A percentile compares a stretch with the other conserved stretches of the same genome.
phyloP scores from a whole-genome alignment of 495 filamentous ascomycete genomes.

The Penicillium alfredii region DNA sequence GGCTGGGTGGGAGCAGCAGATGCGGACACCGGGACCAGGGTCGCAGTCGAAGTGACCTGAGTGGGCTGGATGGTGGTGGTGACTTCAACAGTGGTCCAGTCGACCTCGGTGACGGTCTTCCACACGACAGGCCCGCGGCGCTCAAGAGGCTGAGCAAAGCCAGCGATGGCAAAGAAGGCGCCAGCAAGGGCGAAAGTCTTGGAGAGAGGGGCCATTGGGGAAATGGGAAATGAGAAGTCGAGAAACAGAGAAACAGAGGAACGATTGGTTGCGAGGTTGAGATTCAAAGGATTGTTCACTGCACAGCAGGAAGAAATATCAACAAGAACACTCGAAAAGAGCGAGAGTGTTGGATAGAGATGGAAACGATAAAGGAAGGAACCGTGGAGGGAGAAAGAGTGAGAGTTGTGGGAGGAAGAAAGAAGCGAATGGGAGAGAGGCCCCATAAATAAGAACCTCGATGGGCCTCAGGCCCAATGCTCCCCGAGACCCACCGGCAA shows the following conservation, averaged over 20 bases:
- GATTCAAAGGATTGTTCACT: conserved; percentile 23
- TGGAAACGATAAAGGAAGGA: conserved; percentile 17
- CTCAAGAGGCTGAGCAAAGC: conserved; percentile 32
- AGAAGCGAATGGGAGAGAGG: background rate
- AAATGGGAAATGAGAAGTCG: no score
- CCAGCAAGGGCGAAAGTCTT: conserved; percentile 40
- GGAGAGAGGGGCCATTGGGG: conserved; percentile 37
- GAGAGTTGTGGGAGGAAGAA: conserved; percentile 3
- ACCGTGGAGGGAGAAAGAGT: conserved; percentile 3
- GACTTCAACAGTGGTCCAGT: conserved; percentile 39
- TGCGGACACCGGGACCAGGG: conserved; percentile 8
- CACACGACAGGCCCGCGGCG: conserved; percentile 37
- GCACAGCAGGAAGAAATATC: conserved; percentile 32
- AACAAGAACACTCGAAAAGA: conserved; percentile 23
- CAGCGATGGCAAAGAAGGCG: conserved; percentile 34
- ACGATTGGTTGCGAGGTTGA: conserved; percentile 12
- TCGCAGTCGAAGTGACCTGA: conserved; percentile 8
- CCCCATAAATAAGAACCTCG: background rate
- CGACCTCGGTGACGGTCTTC: conserved; percentile 30
- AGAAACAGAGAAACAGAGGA: no score
- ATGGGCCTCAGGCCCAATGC: no score
- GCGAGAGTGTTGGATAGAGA: conserved; percentile 17
- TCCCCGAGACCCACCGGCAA: no score
- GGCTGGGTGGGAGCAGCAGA: conserved; percentile 2
- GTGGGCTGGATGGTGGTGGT: conserved; percentile 35